Conservation (phyloP, 148 eudicot genomes). For the Silene conica region DNA sequence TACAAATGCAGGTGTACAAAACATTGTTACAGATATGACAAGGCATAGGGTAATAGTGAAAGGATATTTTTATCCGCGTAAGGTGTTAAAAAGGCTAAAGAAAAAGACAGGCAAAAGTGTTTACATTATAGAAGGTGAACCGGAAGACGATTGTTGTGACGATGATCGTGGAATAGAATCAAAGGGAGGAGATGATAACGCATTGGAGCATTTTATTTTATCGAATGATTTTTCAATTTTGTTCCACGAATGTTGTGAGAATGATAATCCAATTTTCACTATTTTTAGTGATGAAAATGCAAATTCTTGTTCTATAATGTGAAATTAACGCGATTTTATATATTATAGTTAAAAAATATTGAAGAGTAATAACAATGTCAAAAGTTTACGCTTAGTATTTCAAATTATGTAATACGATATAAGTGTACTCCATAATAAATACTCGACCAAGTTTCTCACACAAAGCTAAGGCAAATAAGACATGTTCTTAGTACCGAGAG, state of each 20-base stretch:
- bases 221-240: not conserved
- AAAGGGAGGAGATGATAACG: not conserved
- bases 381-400: too few relatives aligned
- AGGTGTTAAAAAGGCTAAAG: constrained; percentile 26
- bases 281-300: constrained; percentile 36
- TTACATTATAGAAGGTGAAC: not conserved
- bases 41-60: constrained; percentile 24
- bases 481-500: too few relatives aligned
- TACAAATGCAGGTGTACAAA: constrained; percentile 31
- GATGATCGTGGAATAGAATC: not conserved
- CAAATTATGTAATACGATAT: too few relatives aligned
- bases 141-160: not conserved
- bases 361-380: too few relatives aligned
- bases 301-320: constrained; percentile 30
- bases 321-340: not conserved
- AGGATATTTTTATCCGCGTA: constrained; percentile 28
- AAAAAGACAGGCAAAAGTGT: constrained; percentile 31
- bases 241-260: not conserved
- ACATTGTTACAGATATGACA: constrained; percentile 30
- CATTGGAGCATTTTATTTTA: not conserved
- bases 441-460: too few relatives aligned
- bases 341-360: too few relatives aligned
- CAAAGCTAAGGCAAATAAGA: too few relatives aligned
- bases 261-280: constrained; percentile 16
- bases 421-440: too few relatives aligned